These are phyloP conservation scores for Calycina herbarum DNA, from an alignment of 2,329 filamentous ascomycete species.

Conservation along the genomic window DNA sequence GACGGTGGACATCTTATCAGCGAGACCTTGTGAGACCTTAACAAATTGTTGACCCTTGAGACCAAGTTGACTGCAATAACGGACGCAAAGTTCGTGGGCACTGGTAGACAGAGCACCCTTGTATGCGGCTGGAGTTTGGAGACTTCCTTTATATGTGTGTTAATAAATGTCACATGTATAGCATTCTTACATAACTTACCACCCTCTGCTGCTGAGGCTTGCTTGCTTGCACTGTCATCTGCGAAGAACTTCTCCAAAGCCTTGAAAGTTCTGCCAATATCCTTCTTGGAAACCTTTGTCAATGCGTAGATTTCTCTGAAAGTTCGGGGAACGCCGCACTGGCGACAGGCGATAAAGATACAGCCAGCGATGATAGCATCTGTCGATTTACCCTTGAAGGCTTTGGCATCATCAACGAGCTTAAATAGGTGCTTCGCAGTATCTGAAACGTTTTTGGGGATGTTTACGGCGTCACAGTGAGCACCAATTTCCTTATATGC, in stretches of 20 bases:
- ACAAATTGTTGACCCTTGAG: slow-evolving; percentile 72
- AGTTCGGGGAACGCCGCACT: slow-evolving; percentile 81
- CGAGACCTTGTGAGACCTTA: slow-evolving; percentile 77
- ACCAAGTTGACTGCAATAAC: slow-evolving; percentile 83
- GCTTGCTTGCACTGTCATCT: slow-evolving; percentile 64
- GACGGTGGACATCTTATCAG: slow-evolving; percentile 72
- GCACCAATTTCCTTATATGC: slow-evolving; percentile 87
- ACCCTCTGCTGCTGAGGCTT: slow-evolving; percentile 51
- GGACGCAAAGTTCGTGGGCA: slow-evolving; percentile 80
- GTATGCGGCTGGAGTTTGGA: slow-evolving; percentile 55
- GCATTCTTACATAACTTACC: slow-evolving; percentile 45
- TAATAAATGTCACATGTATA: slow-evolving; percentile 33
- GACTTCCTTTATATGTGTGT: slow-evolving; percentile 32
- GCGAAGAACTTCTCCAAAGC: slow-evolving; percentile 84
- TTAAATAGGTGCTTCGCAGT: slow-evolving; percentile 95
- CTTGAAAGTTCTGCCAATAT: slow-evolving; percentile 96
- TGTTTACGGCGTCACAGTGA: slow-evolving; percentile 81
- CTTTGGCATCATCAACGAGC: slow-evolving; percentile 85
- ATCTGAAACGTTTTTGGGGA: slow-evolving; percentile 79
- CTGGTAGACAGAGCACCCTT: slow-evolving; percentile 74
- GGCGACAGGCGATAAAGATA: slow-evolving; percentile 96
- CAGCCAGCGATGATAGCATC: slow-evolving; percentile 94
- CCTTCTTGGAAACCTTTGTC: slow-evolving; percentile 94
- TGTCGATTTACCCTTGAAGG: slow-evolving; percentile 93
- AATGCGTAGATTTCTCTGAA: slow-evolving; percentile 94